Evolutionary conservation across 805 yeast genomes (phyloP).

Genomic region (Yarrowia osloensis): DNA sequence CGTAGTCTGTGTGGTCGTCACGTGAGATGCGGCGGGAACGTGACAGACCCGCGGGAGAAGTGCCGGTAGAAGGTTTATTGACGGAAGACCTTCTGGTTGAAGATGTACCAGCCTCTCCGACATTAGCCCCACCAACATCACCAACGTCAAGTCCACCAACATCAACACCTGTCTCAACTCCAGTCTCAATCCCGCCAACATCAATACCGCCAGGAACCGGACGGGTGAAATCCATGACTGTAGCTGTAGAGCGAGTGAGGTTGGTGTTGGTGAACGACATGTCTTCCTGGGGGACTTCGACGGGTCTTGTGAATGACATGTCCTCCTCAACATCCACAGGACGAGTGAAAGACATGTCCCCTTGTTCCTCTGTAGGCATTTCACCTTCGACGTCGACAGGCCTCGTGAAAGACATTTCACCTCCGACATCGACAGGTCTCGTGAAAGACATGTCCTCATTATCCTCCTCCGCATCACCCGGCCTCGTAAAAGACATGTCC

Average conservation of each 20-base stretch:
- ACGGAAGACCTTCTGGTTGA: too few relatives aligned
- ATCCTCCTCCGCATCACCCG: background rate
- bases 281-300: background rate
- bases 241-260: background rate
- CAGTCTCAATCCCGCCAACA: background rate
- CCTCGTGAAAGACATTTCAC: background rate
- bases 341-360: background rate
- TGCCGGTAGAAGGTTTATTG: too few relatives aligned
- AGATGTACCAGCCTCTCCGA: too few relatives aligned
- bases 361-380: too few relatives aligned
- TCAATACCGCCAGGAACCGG: slow-evolving; percentile 18
- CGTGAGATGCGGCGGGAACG: background rate
- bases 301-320: background rate
- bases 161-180: too few relatives aligned
- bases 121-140: too few relatives aligned
- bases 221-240: background rate
- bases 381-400: background rate
- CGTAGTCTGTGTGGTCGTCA: slow-evolving; percentile 8
- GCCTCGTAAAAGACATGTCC: background rate
- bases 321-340: background rate
- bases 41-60: too few relatives aligned
- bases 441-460: background rate
- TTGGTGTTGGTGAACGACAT: background rate
- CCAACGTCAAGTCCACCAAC: too few relatives aligned
- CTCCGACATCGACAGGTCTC: background rate